Conservation (phyloP, 1,284 basidiomycete species). For the Thelephora terrestris region DNA sequence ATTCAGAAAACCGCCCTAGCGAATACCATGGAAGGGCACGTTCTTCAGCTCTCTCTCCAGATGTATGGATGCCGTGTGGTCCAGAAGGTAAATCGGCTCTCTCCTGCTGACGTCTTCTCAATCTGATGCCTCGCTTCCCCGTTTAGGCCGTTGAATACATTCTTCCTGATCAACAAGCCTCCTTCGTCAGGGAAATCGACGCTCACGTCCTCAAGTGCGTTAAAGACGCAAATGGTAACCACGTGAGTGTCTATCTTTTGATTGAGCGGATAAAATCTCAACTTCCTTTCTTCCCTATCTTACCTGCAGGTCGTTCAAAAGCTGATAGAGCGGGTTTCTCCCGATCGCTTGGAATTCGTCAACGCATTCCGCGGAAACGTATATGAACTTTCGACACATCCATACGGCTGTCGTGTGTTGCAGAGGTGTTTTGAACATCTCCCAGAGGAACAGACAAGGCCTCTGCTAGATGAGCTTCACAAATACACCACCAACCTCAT, state of each 20-base stretch:
- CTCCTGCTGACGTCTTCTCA: constrained; percentile 2
- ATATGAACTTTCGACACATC: constrained; percentile 79
- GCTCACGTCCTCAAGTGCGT: constrained; percentile 81
- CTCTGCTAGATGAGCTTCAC: constrained; percentile 82
- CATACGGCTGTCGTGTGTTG: constrained; percentile 92
- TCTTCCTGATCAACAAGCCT: constrained; percentile 65
- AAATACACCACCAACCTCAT: constrained; percentile 62
- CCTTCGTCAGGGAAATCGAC: constrained; percentile 75
- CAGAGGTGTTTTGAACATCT: constrained; percentile 90
- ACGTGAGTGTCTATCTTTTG: constrained; percentile 42
- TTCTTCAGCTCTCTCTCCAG: constrained; percentile 75
- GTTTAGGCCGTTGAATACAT: constrained; percentile 77
- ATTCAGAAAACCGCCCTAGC: constrained; percentile 68
- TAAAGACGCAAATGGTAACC: constrained; percentile 91
- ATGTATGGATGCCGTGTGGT: constrained; percentile 96
- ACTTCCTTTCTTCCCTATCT: neutral
- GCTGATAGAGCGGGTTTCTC: constrained; percentile 71
- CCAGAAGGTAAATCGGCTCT: constrained; percentile 55
- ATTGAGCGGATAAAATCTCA: neutral
- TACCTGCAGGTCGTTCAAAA: constrained; percentile 69
- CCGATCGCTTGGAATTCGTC: constrained; percentile 72
- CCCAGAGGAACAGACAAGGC: constrained; percentile 54
- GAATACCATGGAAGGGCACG: constrained; percentile 70
- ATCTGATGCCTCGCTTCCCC: constrained; percentile 7
- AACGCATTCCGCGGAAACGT: constrained; percentile 75